Base-by-base conservation (phyloP, 495 filamentous ascomycete species). In the Letharia columbiana region DNA sequence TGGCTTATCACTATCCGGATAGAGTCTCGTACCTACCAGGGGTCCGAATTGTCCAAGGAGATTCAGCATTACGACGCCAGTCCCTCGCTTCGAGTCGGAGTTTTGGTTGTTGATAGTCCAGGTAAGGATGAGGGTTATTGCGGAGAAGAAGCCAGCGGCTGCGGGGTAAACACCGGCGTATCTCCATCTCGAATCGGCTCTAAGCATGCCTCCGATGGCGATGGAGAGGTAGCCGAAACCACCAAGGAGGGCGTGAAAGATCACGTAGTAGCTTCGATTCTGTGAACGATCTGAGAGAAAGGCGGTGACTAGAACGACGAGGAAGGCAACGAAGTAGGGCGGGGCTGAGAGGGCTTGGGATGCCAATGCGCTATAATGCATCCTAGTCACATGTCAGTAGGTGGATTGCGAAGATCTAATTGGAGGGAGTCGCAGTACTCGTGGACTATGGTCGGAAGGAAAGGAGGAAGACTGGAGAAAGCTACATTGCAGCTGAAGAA, bases 31-130 rank as follows among this genome's bases (percentile, higher is more conserved):
- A 0, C 86, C 86, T 0, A 89, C 71, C 17, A 89, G 72, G 4
- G 86, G 86, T 0, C 86, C 86, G 64, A 84, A 82, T 67, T 89
- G 86, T 0, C 86, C 85, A 39, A 87, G 80, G 35, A 84, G 67
- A 65, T 87, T 86, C 15, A 87, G 67, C 40, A 87, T 76, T 15
- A 80, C 80, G 39, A 87, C 79, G 54, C 83, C 83, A 1, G 83
- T 80, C 0, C 84, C 85, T 45, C 83, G 84, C 20, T 77, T 76
- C 28, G 73, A 75, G 59, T 85, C 81, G 20, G 78, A 80, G 58
- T 75, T 71, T 39, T 84, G 82, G 71, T 87, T 87, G 68, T 87
- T 86, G 75, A 87, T 79, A 23, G 82, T 84, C 84, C 84, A 87
- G 52, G 84, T 86, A 66, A 87, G 85, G 64, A 87, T 83, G 15